These are phyloP conservation scores for Sergeia podlipaevii DNA, from an alignment of 208 protist species.

Conservation along the genomic window DNA sequence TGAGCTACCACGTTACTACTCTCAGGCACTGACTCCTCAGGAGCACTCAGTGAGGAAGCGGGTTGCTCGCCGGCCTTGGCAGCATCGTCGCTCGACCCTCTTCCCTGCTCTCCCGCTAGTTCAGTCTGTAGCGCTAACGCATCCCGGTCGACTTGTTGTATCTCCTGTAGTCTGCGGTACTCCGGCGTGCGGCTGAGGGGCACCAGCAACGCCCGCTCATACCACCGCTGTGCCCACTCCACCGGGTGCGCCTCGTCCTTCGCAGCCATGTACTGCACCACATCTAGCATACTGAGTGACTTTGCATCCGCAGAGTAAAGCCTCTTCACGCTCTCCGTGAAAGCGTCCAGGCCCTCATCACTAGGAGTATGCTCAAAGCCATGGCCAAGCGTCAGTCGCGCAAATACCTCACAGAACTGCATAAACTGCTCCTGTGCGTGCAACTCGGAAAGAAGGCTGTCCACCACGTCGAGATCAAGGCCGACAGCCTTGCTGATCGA, in stretches of 20 bases:
- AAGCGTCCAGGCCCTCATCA: slow-evolving; percentile 71
- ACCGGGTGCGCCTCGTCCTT: slow-evolving; percentile 67
- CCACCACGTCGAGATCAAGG: slow-evolving; percentile 57
- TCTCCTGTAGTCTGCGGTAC: slow-evolving; percentile 58
- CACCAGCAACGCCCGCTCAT: slow-evolving; percentile 70
- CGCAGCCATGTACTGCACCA: slow-evolving; percentile 80
- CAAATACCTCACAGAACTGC: slow-evolving; percentile 84
- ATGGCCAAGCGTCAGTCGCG: slow-evolving; percentile 56
- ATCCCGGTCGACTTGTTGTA: slow-evolving; percentile 35
- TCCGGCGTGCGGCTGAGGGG: slow-evolving; percentile 71
- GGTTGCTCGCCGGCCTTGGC: neutral
- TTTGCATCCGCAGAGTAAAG: slow-evolving; percentile 74
- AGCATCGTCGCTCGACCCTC: neutral
- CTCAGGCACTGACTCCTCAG: neutral
- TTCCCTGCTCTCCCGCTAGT: neutral
- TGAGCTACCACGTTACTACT: slow-evolving; percentile 18
- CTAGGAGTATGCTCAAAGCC: slow-evolving; percentile 54
- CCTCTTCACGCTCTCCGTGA: slow-evolving; percentile 56
- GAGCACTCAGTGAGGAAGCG: neutral
- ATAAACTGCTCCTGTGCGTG: slow-evolving; percentile 77
- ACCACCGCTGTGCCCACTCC: slow-evolving; percentile 84
- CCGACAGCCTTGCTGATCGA: slow-evolving; percentile 59
- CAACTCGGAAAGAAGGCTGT: slow-evolving; percentile 57
- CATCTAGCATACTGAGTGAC: slow-evolving; percentile 62
- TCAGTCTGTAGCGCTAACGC: slow-evolving; percentile 19